A percentile compares a stretch with the other conserved stretches of the same genome.
phyloP scores from a whole-genome alignment of 2,329 filamentous ascomycete species.

The Diplodia seriata region DNA sequence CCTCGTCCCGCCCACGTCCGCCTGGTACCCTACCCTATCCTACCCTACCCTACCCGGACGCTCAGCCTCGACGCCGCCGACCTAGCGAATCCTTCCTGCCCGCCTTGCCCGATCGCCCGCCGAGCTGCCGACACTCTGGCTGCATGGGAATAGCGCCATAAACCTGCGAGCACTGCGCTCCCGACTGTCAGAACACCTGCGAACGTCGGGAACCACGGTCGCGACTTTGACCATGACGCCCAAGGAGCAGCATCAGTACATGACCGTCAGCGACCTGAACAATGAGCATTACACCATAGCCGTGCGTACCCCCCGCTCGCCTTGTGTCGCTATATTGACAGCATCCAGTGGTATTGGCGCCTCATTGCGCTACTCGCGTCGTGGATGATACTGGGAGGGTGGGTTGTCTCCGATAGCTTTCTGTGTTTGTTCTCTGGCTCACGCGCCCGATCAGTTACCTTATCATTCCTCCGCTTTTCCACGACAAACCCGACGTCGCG shows the following conservation, averaged over 20 bases:
- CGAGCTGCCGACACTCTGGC: constrained; percentile 2
- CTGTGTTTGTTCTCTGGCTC: constrained; percentile 33
- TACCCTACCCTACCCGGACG: not conserved
- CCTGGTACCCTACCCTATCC: not conserved
- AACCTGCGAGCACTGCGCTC: constrained; percentile 17
- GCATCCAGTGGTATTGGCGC: constrained; percentile 56
- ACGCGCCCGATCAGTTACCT: constrained; percentile 51
- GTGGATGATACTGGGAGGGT: constrained; percentile 59
- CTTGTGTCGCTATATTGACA: not conserved
- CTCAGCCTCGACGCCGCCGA: constrained; percentile 16
- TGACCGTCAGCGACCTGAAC: constrained; percentile 32
- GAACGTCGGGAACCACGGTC: not conserved
- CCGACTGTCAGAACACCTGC: constrained; percentile 5
- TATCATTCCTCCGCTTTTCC: constrained; percentile 57
- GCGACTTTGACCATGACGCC: constrained; percentile 15
- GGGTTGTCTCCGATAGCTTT: constrained; percentile 35
- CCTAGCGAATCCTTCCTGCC: constrained; percentile 17
- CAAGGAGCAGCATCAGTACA: constrained; percentile 29
- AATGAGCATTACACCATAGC: constrained; percentile 31
- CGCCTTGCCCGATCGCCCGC: constrained; percentile 5
- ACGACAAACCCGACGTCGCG: constrained; percentile 41
- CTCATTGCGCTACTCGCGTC: constrained; percentile 52
- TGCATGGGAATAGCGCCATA: constrained; percentile 17
- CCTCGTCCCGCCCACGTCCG: not conserved
- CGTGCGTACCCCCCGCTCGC: constrained; percentile 15